phyloP scores from a whole-genome alignment of 805 yeast genomes.

The Pichia kluyveri region DNA sequence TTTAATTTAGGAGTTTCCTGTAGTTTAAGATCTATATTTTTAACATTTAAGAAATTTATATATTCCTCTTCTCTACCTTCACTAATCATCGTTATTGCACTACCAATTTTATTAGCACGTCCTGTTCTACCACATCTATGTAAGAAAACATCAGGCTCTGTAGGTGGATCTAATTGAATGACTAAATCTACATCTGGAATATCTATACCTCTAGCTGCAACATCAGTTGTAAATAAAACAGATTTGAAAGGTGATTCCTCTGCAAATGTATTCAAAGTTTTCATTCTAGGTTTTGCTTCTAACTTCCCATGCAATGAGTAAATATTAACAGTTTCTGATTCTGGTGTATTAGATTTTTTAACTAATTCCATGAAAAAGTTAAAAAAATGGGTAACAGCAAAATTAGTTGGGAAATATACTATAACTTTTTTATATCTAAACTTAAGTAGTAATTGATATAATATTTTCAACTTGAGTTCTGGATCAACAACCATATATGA shows the following conservation, averaged over 20 bases:
- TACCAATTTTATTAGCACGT: conserved; percentile 78
- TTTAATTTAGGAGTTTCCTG: conserved; percentile 19
- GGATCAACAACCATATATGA: conserved; percentile 54
- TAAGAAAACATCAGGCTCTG: conserved; percentile 82
- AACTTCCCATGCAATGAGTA: conserved; percentile 88
- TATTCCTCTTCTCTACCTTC: conserved; percentile 75
- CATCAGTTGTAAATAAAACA: conserved; percentile 86
- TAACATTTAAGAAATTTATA: conserved; percentile 70
- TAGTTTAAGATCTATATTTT: conserved; percentile 45
- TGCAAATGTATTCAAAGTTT: conserved; percentile 57
- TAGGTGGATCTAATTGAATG: conserved; percentile 91
- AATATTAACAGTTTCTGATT: conserved; percentile 27
- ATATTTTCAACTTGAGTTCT: conserved; percentile 47
- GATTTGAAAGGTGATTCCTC: conserved; percentile 38
- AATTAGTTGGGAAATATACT: conserved; percentile 89
- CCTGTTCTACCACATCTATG: conserved; percentile 97
- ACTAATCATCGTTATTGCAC: conserved; percentile 65
- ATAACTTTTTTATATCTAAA: conserved; percentile 69
- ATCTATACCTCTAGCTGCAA: conserved; percentile 97
- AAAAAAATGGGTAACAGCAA: conserved; percentile 71
- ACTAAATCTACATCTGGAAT: conserved; percentile 92
- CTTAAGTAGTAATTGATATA: conserved; percentile 44
- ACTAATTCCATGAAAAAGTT: conserved; percentile 38
- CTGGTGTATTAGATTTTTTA: conserved; percentile 15
- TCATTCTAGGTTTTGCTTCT: conserved; percentile 68